Evolutionary conservation across 345 rosid genomes (phyloP), one percentile per base, ranked within the genome.

Genomic region (Clarkia xantiana): DNA sequence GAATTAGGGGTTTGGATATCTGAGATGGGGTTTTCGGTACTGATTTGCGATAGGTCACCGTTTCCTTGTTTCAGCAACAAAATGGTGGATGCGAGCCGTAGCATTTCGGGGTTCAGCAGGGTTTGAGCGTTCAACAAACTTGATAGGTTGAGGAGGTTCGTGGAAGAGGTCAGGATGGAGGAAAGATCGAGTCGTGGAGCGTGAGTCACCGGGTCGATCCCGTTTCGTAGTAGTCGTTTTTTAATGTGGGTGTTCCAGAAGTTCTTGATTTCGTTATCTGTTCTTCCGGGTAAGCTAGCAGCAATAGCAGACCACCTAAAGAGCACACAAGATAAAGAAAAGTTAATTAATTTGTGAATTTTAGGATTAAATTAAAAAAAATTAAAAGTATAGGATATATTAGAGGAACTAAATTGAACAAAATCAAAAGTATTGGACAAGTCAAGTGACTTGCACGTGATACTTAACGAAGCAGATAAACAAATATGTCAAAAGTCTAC

Each of bases 231-330:
- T 11, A 91, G 93, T 72, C 93, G 74, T 63, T 84, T 91, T n/a
- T 93, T 72, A 23, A 86, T 80, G 44, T 78, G 93, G 18, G 98
- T 91, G 74, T 91, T 86, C 98, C 98, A 91, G 53, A 73, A 79
- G 54, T 91, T 91, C 70, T 91, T 91, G 52, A 91, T 83, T 67
- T 91, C 96, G 25, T 91, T 91, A 53, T 91, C 98, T 0, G 96
- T 86, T 61, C 98, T 78, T 54, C 98, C 98, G 0, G 96, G 98
- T 67, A 91, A 70, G 15, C 94, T 84, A 67, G 82, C 89, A 17
- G 96, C 98, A 68, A 91, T 91, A 2, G 93, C 94, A 1, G 96
- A 86, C 98, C 98, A 91, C 74, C 98, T 90, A 59, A 60, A 22
- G 2, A 39, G 34, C 14, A 22, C 6, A 47, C n/a, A n/a, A n/a